Evolutionary conservation across 2,329 filamentous ascomycete genomes (phyloP), one percentile per base, ranked within the genome.

Genomic region (Tothia fuscella): DNA sequence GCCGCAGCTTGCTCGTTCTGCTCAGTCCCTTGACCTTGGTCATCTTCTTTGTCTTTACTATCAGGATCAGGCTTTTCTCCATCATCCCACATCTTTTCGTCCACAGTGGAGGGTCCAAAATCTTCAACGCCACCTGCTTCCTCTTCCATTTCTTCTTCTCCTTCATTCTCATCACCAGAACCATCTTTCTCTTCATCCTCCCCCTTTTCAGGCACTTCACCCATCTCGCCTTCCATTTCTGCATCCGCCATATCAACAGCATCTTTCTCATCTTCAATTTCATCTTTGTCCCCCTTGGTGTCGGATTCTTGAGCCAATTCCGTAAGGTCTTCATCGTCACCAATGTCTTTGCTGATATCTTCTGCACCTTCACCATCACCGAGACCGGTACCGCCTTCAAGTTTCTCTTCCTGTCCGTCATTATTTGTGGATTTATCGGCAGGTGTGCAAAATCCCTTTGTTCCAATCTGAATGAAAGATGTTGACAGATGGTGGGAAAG

Each of bases 31-130:
- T 65, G 55, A 31, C 58, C 59, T 9, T 65, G 72, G 42, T 87
- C 78, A 5, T 77, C 80, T 54, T 85, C 70, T 53, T 85, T 82
- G 33, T 95, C 82, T 50, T 91, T 91, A 36, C 89, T 82, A 2
- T 82, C 78, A 36, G 88, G 78, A 33, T 88, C 73, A 36, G 80
- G 71, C 32, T 85, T 80, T 28, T 65, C 64, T 34, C 80, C 78
- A 29, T 87, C 88, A 60, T 98, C 88, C 91, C 91, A 98, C 74
- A 96, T 87, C 68, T 96, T 98, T 65, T 98, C 93, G 56, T 98
- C 93, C 1, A 96, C 82, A 16, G 89, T 84, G 13, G 78, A 82
- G 10, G 86, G 81, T 51, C 94, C 89, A 31, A 94, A 68, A 53
- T 93, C 86, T 62, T 95, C 85, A 9, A 96, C 87, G 53, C 87